Evolutionary conservation across 225 moss, liverwort and hornwort genomes (phyloP), one percentile per base, ranked within the genome.

Genomic region (Ulota crispa): DNA sequence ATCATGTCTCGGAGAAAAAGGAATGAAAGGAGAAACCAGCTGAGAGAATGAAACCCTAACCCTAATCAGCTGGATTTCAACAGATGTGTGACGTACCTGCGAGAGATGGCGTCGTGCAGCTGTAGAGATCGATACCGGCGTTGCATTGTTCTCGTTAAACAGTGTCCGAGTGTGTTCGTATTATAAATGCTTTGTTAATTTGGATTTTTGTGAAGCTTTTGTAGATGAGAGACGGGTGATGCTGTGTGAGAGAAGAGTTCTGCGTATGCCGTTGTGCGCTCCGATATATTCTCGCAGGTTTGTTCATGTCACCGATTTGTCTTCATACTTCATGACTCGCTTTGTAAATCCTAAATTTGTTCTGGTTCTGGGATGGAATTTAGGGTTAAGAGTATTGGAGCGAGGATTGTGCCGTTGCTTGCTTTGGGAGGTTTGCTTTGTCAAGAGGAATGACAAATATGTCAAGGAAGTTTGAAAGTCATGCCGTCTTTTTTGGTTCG

Each of bases 81-180:
- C 27, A 61, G 21, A 21, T 27, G 28, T 50, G 53, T 21, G 57
- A 16, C 45, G 13, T 76, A 87, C 87, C 83, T 81, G 78, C 85
- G 87, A 52, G 60, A 71, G 70, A 87, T 54, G 20, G 90, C 90
- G 34, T 87, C 71, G 59, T 57, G 85, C 45, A 87, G 61, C 53
- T 87, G 81, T 61, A 90, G 71, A 23, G 53, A 53, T 80, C 67
- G 74, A 61, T 87, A 87, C 15, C 87, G 87, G 41, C 78, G 66
- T 68, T 85, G 83, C 90, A 90, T 85, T 4, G 30, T 73, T 63
- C 20, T 50, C 56, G 32, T 73, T 59, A 62, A 26, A 45, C 20
- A 47, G 39, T 63, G n/a, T 20, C 50, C 43, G 15, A 14, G 30
- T 16, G 26, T n/a, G 30, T 7, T 16, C 24, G 50, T 9, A 36